These are phyloP conservation scores for Alternaria ethzedia DNA, from an alignment of 2,329 filamentous ascomycete genomes.

Conservation along the genomic window DNA sequence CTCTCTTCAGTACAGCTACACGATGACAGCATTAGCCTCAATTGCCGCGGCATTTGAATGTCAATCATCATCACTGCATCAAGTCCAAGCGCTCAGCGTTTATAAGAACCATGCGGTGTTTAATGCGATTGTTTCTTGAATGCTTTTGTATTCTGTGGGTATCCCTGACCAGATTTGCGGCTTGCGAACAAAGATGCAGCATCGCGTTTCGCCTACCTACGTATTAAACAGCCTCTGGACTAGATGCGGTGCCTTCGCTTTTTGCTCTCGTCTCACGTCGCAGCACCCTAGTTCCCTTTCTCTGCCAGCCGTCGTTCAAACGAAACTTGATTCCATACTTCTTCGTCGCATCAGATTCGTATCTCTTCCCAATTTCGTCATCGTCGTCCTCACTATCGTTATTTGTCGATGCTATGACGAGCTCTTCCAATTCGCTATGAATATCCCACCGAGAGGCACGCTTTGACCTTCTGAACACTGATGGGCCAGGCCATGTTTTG, in stretches of 20 bases:
- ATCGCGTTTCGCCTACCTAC: neutral
- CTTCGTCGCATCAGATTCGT: neutral
- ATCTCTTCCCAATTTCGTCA: neutral
- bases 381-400: conserved; percentile 6
- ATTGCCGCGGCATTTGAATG: conserved; percentile 19
- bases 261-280: conserved; percentile 6
- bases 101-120: neutral
- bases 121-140: neutral
- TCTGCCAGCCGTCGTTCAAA: neutral
- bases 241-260: neutral
- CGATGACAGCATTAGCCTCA: neutral
- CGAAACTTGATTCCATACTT: neutral
- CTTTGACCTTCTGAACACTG: neutral
- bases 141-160: neutral
- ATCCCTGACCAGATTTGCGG: neutral
- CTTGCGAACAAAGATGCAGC: neutral
- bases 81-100: neutral
- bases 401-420: conserved; percentile 11
- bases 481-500: conserved; percentile 1
- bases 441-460: neutral
- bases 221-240: neutral
- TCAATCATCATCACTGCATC: neutral
- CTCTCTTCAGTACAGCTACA: neutral
- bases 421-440: conserved; percentile 6
- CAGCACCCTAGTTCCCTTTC: conserved; percentile 1